Evolutionary conservation across 73 alveolate species (phyloP), one percentile per base, ranked within the genome.

Genomic region (Halteria grandinella): DNA sequence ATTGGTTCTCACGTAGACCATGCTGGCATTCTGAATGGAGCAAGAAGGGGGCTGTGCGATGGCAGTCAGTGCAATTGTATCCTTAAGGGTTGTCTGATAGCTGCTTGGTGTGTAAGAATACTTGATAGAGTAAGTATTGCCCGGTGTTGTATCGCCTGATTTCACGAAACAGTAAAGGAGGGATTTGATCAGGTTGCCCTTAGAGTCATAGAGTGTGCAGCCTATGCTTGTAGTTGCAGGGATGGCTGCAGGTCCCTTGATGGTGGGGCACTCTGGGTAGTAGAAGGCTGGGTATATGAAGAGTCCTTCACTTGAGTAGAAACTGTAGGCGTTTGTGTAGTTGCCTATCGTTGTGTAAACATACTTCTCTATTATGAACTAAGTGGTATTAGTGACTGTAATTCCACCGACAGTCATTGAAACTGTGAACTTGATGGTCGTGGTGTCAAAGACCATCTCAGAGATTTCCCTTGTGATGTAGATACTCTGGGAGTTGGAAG

Each of bases 21-120:
- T 15, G 28, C 24, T 23, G 1, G 77, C 37, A 2, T 59, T 29
- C 5, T 55, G 44, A 1, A 60, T 60, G n/a, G 12, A 37, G 28
- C 77, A 60, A 3, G 77, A 37, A 1, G 77, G 43, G 20, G 37
- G 37, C 14, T 6, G 6, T 5, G 43, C 51, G 5, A 60, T 60
- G 5, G 77, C 43, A 49, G 11, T 36, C 7, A 60, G 37, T 8
- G 77, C 34, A 37, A 60, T 60, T 5, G 47, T 60, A 39, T 60
- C 77, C 43, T 45, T 60, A 6, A 60, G 24, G 29, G 77, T 59
- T 60, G 77, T 14, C 43, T 60, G 58, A 39, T 60, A 60, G 23
- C 60, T 32, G 25, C 34, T 44, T 8, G 77, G 77, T 18, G 43
- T 15, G 23, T 60, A 60, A 49, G 37, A 60, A 40, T 60, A 60